Conservation (phyloP, 2,329 filamentous ascomycete genomes). For the Ophiocordyceps unilateralis region DNA sequence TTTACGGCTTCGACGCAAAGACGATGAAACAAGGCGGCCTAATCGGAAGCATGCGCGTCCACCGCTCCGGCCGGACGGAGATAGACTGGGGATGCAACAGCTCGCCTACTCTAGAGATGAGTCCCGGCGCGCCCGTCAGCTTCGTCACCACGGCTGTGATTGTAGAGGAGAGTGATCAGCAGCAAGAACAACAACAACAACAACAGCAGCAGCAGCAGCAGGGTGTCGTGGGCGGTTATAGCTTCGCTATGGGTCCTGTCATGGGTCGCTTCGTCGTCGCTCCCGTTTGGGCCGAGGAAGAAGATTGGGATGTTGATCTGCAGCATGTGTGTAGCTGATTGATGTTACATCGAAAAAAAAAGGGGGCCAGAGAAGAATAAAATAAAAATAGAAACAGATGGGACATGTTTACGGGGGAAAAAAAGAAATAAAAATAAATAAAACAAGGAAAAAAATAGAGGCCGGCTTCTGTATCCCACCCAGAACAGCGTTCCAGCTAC, state of each 20-base stretch:
- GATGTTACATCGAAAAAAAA: too few relatives aligned
- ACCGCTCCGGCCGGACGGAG: conserved; percentile 44
- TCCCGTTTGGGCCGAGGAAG: conserved; percentile 39
- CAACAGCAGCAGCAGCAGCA: conserved; percentile 10
- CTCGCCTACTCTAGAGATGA: conserved; percentile 27
- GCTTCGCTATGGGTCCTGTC: conserved; percentile 45
- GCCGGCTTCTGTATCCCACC: too few relatives aligned
- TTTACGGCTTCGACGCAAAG: conserved; percentile 20
- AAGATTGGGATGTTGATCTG: conserved; percentile 30
- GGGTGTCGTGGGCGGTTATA: conserved; percentile 27
- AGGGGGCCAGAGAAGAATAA: too few relatives aligned
- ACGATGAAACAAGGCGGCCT: conserved; percentile 34
- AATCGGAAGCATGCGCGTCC: conserved; percentile 41
- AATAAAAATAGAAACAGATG: too few relatives aligned
- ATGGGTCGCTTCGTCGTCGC: conserved; percentile 44
- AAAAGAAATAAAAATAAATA: too few relatives aligned
- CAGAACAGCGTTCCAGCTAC: too few relatives aligned
- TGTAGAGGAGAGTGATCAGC: conserved; percentile 39
- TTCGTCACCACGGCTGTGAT: conserved; percentile 43
- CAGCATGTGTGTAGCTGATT: too few relatives aligned
- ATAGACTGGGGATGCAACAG: conserved; percentile 41
- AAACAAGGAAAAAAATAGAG: too few relatives aligned
- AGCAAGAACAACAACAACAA: too few relatives aligned
- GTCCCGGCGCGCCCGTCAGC: conserved; percentile 31
- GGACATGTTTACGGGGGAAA: too few relatives aligned